Base-by-base conservation (phyloP, 2,329 filamentous ascomycete genomes). In the Phialophora tarda region DNA sequence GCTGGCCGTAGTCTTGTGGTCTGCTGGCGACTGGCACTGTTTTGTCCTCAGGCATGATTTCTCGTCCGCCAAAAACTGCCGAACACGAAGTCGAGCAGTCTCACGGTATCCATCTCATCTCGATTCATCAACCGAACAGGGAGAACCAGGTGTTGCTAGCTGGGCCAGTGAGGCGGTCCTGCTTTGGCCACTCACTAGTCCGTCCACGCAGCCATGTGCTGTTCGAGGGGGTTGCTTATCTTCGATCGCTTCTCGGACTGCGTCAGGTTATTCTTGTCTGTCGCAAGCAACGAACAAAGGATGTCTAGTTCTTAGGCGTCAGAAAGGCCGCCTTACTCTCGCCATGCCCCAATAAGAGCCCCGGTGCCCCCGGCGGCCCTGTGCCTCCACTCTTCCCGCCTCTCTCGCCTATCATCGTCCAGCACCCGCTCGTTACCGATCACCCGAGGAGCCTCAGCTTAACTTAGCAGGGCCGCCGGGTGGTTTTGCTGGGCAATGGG, bases 1-100 rank as follows among this genome's bases (percentile, higher is more conserved):
- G 48, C 48, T 24, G 48, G 48, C 48, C 26, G 48, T 51, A n/a
- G 23, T 51, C 48, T 26, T 17, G 48, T 51, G 48, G 48, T 51
- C 24, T 51, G 48, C 48, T n/a, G 21, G n/a, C 38, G n/a, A 23
- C 48, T 6, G 8, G n/a, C 38, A 41, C 17, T 41, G 38, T 26
- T 24, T 21, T 8, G 21, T 26, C 21, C 10, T 51, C 21, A 51
- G 24, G 48, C 48, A 51, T 28, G 10, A 2, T 8, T 26, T 51
- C 8, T 26, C 21, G 21, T 26, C 10, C 23, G 23, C 48, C 21
- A 51, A 51, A 51, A 51, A 51, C 23, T 51, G 48, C 48, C 48
- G 48, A 26, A 51, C 21, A 51, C 48, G 48, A 51, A 51, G 48
- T 2, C 48, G 21, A 24, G 48, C 23, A 26, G 24, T 51, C 48